Percentiles rank a stretch among this genome's conserved stretches.
Evolutionary conservation across 2,329 filamentous ascomycete species (phyloP).

Genomic region (Fonsecaea nubica): DNA sequence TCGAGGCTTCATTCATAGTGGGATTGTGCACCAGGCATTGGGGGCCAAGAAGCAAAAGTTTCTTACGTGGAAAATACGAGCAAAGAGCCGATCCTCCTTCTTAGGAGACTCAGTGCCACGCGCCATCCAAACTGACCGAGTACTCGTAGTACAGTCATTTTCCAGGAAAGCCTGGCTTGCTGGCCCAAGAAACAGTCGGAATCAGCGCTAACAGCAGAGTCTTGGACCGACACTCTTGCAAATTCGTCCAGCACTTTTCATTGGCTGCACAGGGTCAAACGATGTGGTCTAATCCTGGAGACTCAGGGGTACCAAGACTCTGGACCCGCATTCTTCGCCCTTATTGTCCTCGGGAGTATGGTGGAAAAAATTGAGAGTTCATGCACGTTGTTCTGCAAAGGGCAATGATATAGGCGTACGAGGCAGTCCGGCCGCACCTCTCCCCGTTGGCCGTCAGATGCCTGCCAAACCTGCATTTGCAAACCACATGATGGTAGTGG

Average conservation of each 20-base stretch:
- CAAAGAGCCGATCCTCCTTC: background rate
- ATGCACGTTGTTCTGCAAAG: background rate
- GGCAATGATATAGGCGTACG: background rate
- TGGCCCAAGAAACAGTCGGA: background rate
- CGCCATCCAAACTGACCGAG: background rate
- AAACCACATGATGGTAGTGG: conserved; percentile 1
- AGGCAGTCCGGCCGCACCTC: background rate
- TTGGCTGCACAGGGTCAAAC: background rate
- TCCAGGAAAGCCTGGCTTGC: background rate
- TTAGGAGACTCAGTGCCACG: background rate
- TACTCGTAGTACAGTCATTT: background rate
- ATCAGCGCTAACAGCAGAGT: conserved; percentile 5
- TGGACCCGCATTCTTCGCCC: background rate
- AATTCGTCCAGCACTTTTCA: background rate
- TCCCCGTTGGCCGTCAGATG: background rate
- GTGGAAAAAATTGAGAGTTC: background rate
- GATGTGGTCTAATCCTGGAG: background rate
- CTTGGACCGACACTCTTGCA: background rate
- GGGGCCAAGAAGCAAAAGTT: background rate
- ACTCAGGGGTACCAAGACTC: conserved; percentile 3
- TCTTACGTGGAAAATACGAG: background rate
- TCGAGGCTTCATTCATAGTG: background rate
- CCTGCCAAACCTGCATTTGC: background rate
- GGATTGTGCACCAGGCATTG: background rate
- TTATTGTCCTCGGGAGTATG: background rate